A percentile compares a stretch with the other conserved stretches of the same genome.
Evolutionary conservation across 805 yeast species (phyloP).

Genomic region (Naumovozyma baii): DNA sequence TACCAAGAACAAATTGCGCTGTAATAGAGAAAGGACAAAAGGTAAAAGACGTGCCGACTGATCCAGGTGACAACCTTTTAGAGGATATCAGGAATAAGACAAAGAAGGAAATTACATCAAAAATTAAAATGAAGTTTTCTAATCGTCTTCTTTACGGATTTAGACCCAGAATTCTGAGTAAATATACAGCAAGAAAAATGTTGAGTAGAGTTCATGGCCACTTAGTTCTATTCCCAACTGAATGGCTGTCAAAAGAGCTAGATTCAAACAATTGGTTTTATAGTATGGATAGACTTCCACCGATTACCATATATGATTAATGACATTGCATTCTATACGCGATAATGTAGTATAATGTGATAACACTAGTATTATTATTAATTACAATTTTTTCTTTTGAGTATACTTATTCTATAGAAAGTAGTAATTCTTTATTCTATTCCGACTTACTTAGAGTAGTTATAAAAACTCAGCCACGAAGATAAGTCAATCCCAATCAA

Average conservation of each 20-base stretch:
- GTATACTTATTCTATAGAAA: neutral
- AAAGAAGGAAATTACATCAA: slow-evolving; percentile 12
- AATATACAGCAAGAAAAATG: slow-evolving; percentile 66
- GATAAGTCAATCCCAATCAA: slow-evolving; percentile 67
- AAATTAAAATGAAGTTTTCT: slow-evolving; percentile 24
- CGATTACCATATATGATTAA: slow-evolving; percentile 83
- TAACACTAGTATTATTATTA: neutral
- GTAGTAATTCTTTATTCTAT: neutral
- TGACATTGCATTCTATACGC: too few species aligned
- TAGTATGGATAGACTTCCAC: slow-evolving; percentile 87
- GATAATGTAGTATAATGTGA: too few species aligned
- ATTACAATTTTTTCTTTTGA: neutral
- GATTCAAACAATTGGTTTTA: slow-evolving; percentile 94
- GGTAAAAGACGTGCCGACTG: neutral
- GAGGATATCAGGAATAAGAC: slow-evolving; percentile 4
- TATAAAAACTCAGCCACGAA: slow-evolving; percentile 31
- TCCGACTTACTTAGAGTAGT: slow-evolving; percentile 5
- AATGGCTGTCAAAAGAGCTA: slow-evolving; percentile 81
- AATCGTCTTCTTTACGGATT: slow-evolving; percentile 26
- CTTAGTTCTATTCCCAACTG: slow-evolving; percentile 81
- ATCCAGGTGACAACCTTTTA: neutral
- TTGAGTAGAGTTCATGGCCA: slow-evolving; percentile 73
- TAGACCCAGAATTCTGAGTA: slow-evolving; percentile 49
- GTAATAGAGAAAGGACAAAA: neutral
- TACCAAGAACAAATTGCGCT: neutral